Evolutionary conservation across 176 grass and related monocot species (phyloP).

Genomic region (Lolium perenne): DNA sequence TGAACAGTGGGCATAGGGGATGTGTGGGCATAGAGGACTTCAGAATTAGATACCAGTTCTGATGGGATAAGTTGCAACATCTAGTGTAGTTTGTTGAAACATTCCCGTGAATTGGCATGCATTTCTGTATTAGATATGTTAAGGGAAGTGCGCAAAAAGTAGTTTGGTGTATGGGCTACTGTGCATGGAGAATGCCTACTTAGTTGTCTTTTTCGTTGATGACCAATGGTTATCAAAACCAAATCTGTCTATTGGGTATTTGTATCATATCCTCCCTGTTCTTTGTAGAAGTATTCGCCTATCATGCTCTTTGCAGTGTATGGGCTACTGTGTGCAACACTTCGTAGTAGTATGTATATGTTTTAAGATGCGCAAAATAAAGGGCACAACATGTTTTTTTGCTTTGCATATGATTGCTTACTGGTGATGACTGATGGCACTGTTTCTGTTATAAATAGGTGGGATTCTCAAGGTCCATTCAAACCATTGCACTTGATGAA

Average conservation of each 20-base stretch:
- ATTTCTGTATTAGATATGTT: conserved; percentile 27
- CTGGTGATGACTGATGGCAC: conserved; percentile 16
- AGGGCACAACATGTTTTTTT: neutral
- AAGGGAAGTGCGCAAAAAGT: neutral
- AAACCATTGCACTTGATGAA: conserved; percentile 96
- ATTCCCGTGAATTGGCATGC: no score
- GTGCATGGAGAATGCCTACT: neutral
- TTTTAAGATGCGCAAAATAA: conserved; percentile 8
- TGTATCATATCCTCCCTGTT: neutral
- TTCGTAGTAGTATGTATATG: neutral
- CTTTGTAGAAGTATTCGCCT: no score
- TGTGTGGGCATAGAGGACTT: neutral
- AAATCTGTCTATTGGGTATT: neutral
- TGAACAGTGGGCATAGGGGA: neutral
- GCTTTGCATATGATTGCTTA: neutral
- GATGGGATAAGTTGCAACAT: no score
- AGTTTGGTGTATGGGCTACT: neutral
- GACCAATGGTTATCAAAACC: neutral
- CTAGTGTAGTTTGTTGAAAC: no score
- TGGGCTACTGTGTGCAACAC: neutral
- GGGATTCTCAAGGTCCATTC: conserved; percentile 89
- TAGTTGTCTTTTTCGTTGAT: neutral
- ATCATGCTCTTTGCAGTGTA: no score
- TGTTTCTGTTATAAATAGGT: conserved; percentile 65
- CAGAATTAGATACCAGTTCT: neutral